A percentile compares a stretch with the other conserved stretches of the same genome.
These are phyloP conservation scores for Yarrowia phangngaensis DNA, from an alignment of 805 yeast species.

Conservation along the genomic window DNA sequence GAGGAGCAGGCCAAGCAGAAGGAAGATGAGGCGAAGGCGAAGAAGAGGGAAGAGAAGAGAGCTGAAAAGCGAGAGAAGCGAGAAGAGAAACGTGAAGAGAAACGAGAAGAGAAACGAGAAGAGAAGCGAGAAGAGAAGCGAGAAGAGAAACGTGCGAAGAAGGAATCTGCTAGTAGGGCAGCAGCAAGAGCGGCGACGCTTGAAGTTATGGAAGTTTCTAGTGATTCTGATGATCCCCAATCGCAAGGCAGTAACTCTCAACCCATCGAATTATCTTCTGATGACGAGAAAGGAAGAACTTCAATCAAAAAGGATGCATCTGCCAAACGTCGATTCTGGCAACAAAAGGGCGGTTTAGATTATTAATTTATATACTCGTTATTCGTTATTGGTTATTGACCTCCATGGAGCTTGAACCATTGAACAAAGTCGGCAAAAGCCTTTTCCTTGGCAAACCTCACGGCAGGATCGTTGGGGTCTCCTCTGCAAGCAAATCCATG, in stretches of 20 bases:
- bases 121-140: neutral
- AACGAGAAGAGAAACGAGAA: slow-evolving; percentile 35
- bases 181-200: too few relatives aligned
- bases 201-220: slow-evolving; percentile 21
- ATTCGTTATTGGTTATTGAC: too few relatives aligned
- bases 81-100: neutral
- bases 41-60: neutral
- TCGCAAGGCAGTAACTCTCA: neutral
- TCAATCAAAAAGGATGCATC: slow-evolving; percentile 10
- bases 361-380: slow-evolving; percentile 9
- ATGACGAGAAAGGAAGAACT: slow-evolving; percentile 8
- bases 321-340: slow-evolving; percentile 17
- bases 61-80: slow-evolving; percentile 1
- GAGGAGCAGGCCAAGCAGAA: slow-evolving; percentile 5
- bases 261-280: slow-evolving; percentile 13
- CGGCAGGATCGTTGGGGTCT: slow-evolving; percentile 52
- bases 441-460: slow-evolving; percentile 65
- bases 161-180: too few relatives aligned
- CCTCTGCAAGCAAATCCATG: slow-evolving; percentile 87
- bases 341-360: slow-evolving; percentile 18
- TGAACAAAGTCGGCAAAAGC: slow-evolving; percentile 41
- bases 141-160: slow-evolving; percentile 16
- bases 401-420: slow-evolving; percentile 31
- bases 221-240: slow-evolving; percentile 3
- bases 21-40: slow-evolving; percentile 3